phyloP scores from a whole-genome alignment of 306 rosid genomes.

The Castanea mollissima region DNA sequence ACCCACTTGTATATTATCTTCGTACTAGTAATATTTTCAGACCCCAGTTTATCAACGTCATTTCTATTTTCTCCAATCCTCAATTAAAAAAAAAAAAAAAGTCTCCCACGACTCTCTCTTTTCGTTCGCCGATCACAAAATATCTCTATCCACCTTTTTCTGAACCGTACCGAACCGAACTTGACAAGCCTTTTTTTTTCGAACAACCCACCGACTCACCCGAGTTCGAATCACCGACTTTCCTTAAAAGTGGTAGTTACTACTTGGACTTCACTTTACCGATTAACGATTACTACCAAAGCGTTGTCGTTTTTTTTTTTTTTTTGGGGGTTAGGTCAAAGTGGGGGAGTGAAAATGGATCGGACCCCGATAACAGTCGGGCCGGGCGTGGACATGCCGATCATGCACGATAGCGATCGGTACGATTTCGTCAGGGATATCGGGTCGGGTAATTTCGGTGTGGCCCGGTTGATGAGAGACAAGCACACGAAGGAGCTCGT shows the following conservation, averaged over 20 bases:
- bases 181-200: not conserved
- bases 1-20: not conserved
- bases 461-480: conserved; percentile 87
- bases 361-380: conserved; percentile 66
- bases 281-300: not conserved
- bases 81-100: not conserved
- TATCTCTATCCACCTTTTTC: not conserved
- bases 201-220: not conserved
- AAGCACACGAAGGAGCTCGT: conserved; percentile 80
- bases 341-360: conserved; percentile 52
- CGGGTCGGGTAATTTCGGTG: conserved; percentile 90
- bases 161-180: not conserved
- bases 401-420: conserved; percentile 89
- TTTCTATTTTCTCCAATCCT: conserved; percentile 12
- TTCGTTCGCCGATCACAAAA: not conserved
- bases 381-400: conserved; percentile 79
- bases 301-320: conserved; percentile 18
- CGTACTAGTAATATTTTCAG: not conserved
- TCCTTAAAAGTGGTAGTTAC: not conserved
- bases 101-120: conserved; percentile 11
- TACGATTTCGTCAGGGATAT: conserved; percentile 83
- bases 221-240: not conserved
- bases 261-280: not conserved
- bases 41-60: not conserved
- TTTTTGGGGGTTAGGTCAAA: not conserved